These are phyloP conservation scores for Cutaneotrichosporon dermatis DNA, from an alignment of 1,284 basidiomycete genomes.

Conservation along the genomic window DNA sequence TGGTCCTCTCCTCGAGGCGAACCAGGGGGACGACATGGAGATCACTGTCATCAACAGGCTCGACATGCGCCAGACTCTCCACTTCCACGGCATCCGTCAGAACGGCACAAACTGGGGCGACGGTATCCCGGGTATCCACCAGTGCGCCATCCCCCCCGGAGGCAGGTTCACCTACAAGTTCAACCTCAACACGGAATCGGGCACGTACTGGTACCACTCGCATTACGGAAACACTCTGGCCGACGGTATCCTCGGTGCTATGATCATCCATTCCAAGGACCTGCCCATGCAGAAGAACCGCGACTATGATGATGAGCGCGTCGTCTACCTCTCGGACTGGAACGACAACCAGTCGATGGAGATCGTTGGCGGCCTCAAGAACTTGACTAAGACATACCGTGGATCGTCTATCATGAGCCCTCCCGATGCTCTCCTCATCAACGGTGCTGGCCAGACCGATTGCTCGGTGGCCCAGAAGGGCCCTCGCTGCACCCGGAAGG, in stretches of 20 bases:
- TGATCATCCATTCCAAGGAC: constrained; percentile 29
- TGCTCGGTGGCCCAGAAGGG: constrained; percentile 7
- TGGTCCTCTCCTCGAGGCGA: constrained; percentile 35
- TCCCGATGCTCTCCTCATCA: constrained; percentile 31
- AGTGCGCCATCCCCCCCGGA: constrained; percentile 55
- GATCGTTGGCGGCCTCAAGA: constrained; percentile 21
- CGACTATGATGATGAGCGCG: constrained; percentile 31
- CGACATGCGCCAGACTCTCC: constrained; percentile 23
- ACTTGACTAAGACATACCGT: constrained; percentile 6
- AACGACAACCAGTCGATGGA: constrained; percentile 26
- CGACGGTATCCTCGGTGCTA: constrained; percentile 34
- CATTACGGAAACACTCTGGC: constrained; percentile 35
- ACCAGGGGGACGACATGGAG: constrained; percentile 31
- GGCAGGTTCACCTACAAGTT: constrained; percentile 54
- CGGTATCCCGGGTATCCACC: constrained; percentile 37
- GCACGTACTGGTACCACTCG: constrained; percentile 40
- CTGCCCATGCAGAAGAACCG: constrained; percentile 19
- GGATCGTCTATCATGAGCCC: constrained; percentile 10
- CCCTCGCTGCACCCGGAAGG: constrained; percentile 3
- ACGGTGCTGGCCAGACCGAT: constrained; percentile 25
- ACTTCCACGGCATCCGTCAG: constrained; percentile 40
- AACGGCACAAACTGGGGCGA: constrained; percentile 31
- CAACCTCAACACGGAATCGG: constrained; percentile 21
- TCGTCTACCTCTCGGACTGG: constrained; percentile 31
- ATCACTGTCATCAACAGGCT: constrained; percentile 33